These are phyloP conservation scores for Lactarius tabidus DNA, from an alignment of 768 basidiomycete genomes.

Conservation along the genomic window DNA sequence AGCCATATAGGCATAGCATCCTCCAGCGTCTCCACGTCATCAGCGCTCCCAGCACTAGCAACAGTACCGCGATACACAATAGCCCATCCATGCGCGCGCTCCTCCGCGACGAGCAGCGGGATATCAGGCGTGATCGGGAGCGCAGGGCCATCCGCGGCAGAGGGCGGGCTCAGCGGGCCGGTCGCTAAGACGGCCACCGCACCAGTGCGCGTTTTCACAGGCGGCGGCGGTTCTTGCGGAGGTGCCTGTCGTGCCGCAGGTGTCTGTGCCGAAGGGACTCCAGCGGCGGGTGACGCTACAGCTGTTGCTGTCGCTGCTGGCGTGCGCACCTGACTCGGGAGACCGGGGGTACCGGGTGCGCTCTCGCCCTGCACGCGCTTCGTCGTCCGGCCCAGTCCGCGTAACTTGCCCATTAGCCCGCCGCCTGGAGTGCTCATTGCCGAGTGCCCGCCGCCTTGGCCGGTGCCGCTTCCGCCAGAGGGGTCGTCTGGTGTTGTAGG, in stretches of 20 bases:
- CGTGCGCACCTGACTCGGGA: not conserved
- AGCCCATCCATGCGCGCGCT: constrained; percentile 67
- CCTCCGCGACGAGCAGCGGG: constrained; percentile 76
- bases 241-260: not conserved
- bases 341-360: constrained; percentile 20
- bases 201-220: constrained; percentile 42
- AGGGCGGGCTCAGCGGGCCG: constrained; percentile 58
- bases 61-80: constrained; percentile 74
- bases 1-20: constrained; percentile 84
- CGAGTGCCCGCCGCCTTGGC: not conserved
- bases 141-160: constrained; percentile 67
- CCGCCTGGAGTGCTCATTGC: constrained; percentile 29
- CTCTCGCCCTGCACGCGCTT: constrained; percentile 36
- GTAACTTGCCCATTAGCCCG: constrained; percentile 76
- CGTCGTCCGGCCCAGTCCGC: constrained; percentile 63
- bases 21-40: constrained; percentile 56
- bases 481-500: constrained; percentile 45
- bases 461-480: constrained; percentile 36
- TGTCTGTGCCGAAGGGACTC: not conserved
- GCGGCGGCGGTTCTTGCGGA: constrained; percentile 6
- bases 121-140: constrained; percentile 56
- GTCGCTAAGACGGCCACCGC: constrained; percentile 50
- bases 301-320: not conserved
- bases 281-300: not conserved
- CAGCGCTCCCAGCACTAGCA: constrained; percentile 43